Percentiles rank a stretch among this genome's conserved stretches.
These are phyloP conservation scores for Phaeoacremonium minimum DNA, from an alignment of 2,329 filamentous ascomycete genomes.

Conservation along the genomic window DNA sequence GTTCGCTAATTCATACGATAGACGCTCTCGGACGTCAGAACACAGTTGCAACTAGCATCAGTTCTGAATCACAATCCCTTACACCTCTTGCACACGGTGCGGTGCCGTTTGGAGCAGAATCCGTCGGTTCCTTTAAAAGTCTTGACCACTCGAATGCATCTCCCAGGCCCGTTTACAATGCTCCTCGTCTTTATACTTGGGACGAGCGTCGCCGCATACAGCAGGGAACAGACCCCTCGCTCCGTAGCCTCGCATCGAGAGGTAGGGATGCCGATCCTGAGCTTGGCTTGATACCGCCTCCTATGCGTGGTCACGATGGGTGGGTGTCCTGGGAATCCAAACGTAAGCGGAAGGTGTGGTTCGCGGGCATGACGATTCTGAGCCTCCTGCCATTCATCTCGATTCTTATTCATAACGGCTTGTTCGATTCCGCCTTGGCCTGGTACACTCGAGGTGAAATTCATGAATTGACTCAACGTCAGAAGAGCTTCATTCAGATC, in stretches of 20 bases:
- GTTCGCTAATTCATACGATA: too few species aligned
- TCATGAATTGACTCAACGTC: constrained; percentile 28
- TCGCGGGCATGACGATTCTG: constrained; percentile 29
- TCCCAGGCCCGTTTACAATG: not conserved
- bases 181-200: constrained; percentile 15
- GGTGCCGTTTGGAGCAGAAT: too few species aligned
- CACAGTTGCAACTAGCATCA: too few species aligned
- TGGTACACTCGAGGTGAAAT: constrained; percentile 46
- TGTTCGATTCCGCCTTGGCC: constrained; percentile 37
- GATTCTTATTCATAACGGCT: constrained; percentile 36
- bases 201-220: constrained; percentile 12
- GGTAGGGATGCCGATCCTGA: not conserved
- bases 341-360: constrained; percentile 27
- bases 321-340: constrained; percentile 21
- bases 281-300: too few species aligned
- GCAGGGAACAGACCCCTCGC: not conserved
- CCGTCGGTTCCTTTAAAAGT: too few species aligned
- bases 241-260: not conserved
- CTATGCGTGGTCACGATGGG: constrained; percentile 6
- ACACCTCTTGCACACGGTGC: too few species aligned
- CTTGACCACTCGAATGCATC: not conserved
- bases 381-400: constrained; percentile 44
- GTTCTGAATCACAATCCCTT: too few species aligned
- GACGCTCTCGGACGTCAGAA: too few species aligned
- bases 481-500: constrained; percentile 27